Conservation (phyloP, 2,329 filamentous ascomycete species). For the Penicillium oxalicum region DNA sequence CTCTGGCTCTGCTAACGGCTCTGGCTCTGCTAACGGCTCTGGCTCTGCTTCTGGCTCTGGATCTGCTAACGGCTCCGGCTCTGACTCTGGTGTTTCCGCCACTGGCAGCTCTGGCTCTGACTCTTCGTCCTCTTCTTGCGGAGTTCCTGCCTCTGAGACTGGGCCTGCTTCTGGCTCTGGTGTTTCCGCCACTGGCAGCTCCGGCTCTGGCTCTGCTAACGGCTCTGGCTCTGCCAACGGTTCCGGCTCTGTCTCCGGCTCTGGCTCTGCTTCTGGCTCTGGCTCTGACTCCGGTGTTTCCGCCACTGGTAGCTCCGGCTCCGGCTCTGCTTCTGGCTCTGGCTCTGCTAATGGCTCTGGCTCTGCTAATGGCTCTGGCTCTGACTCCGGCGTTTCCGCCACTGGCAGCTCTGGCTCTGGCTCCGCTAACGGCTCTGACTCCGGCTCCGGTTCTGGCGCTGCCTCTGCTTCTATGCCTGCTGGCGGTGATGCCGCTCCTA, state of each 20-base stretch:
- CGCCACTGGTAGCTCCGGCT: slow-evolving; percentile 16
- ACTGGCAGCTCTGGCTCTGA: slow-evolving; percentile 4
- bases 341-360: slow-evolving; percentile 8
- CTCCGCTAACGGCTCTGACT: background rate
- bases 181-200: slow-evolving; percentile 9
- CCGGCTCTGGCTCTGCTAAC: slow-evolving; percentile 4
- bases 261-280: slow-evolving; percentile 6
- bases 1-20: slow-evolving; percentile 5
- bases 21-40: background rate
- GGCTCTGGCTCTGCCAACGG: slow-evolving; percentile 1
- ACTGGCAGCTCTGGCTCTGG: background rate
- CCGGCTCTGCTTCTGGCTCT: slow-evolving; percentile 9
- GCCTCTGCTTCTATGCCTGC: background rate
- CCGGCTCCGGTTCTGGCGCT: background rate
- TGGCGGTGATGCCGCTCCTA: background rate
- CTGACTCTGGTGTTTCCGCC: background rate
- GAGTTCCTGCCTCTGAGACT: slow-evolving; percentile 7
- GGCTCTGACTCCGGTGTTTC: slow-evolving; percentile 5
- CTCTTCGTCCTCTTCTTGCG: slow-evolving; percentile 12
- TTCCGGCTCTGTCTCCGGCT: background rate
- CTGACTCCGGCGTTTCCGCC: background rate
- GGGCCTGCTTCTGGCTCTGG: slow-evolving; percentile 8
- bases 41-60: slow-evolving; percentile 5
- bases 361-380: slow-evolving; percentile 7
- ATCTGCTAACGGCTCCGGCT: background rate